phyloP scores from a whole-genome alignment of 2,329 filamentous ascomycete species.

The Sporothrix variecibatus region DNA sequence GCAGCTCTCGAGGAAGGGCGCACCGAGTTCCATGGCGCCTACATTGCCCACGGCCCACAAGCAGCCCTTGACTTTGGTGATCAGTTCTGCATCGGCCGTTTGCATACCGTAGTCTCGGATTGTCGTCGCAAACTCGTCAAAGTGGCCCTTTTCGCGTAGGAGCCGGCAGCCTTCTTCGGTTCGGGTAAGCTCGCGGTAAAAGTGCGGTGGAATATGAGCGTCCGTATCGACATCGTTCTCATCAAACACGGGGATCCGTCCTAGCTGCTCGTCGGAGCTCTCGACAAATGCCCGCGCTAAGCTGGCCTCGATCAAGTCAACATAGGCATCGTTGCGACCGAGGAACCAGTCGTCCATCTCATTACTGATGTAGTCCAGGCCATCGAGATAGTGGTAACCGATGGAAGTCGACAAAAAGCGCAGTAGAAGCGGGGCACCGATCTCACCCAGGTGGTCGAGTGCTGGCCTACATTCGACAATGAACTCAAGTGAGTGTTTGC shows the following conservation, averaged over 20 bases:
- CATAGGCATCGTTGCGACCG: slow-evolving; percentile 94
- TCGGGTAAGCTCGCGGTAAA: slow-evolving; percentile 91
- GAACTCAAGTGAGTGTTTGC: slow-evolving; percentile 86
- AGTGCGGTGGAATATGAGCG: slow-evolving; percentile 85
- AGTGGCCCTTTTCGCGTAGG: slow-evolving; percentile 90
- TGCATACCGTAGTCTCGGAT: slow-evolving; percentile 87
- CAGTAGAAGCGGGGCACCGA: slow-evolving; percentile 87
- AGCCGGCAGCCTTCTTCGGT: slow-evolving; percentile 91
- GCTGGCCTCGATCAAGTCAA: slow-evolving; percentile 91
- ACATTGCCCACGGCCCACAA: slow-evolving; percentile 98
- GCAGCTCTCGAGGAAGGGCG: slow-evolving; percentile 86
- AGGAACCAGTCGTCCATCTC: slow-evolving; percentile 99
- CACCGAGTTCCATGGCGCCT: slow-evolving; percentile 95
- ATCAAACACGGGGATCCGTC: slow-evolving; percentile 60
- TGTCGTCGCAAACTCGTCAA: slow-evolving; percentile 86
- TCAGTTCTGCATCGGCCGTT: slow-evolving; percentile 77
- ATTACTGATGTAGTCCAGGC: slow-evolving; percentile 96
- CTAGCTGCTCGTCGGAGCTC: slow-evolving; percentile 56
- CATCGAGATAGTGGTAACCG: slow-evolving; percentile 95
- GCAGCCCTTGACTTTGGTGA: slow-evolving; percentile 94
- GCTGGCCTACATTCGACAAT: slow-evolving; percentile 95
- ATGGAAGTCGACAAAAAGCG: slow-evolving; percentile 95
- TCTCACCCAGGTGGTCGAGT: slow-evolving; percentile 92
- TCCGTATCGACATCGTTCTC: slow-evolving; percentile 57
- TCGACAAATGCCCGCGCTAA: slow-evolving; percentile 66